Percentiles rank a stretch among this genome's conserved stretches.
These are phyloP conservation scores for Verticillium dahliae DNA, from an alignment of 2,329 filamentous ascomycete species.

Conservation along the genomic window DNA sequence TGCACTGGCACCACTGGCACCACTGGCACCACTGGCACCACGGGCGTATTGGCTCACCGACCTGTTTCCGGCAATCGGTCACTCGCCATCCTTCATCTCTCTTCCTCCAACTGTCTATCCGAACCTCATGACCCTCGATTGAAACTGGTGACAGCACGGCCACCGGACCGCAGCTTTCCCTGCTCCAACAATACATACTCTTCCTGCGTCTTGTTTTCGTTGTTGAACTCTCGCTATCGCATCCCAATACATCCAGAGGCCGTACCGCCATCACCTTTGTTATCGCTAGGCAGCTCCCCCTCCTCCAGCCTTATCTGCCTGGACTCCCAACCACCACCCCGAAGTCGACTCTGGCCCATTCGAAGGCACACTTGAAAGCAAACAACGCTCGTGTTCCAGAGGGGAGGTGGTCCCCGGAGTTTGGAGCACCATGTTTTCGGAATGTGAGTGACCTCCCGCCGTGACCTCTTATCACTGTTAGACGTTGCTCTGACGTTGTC, in stretches of 20 bases:
- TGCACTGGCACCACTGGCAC: not conserved
- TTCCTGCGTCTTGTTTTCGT: not conserved
- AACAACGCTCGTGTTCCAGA: slow-evolving; percentile 1
- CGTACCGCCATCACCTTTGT: not conserved
- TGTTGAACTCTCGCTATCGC: not conserved
- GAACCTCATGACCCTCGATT: not conserved
- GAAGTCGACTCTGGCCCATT: not conserved
- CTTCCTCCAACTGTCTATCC: not conserved
- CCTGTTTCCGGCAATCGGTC: not conserved
- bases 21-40: not conserved
- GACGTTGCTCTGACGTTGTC: slow-evolving; percentile 11
- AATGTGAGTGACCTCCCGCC: slow-evolving; percentile 60
- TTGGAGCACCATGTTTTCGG: slow-evolving; percentile 49
- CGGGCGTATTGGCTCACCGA: not conserved
- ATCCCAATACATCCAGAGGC: not conserved
- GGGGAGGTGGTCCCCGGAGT: slow-evolving; percentile 11
- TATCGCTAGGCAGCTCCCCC: not conserved
- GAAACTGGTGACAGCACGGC: not conserved
- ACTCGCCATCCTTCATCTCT: not conserved
- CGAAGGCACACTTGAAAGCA: not conserved
- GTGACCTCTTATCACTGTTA: not conserved
- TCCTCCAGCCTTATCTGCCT: not conserved
- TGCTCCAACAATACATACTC: not conserved
- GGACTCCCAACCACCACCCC: not conserved
- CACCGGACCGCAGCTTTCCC: not conserved